phyloP scores from a whole-genome alignment of 495 filamentous ascomycete genomes.

The Aspergillus affinis region DNA sequence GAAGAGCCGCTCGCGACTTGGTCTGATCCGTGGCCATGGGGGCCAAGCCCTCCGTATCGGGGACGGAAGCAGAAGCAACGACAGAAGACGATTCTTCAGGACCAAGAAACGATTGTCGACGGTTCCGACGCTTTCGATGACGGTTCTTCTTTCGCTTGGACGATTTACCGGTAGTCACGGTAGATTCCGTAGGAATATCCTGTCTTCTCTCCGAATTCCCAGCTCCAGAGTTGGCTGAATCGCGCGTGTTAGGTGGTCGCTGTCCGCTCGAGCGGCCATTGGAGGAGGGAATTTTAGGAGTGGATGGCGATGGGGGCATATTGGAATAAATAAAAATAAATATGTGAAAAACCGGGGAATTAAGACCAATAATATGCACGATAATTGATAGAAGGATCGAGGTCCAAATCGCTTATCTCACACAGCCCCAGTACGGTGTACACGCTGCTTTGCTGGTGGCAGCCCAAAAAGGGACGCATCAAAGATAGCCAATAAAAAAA shows the following conservation, averaged over 20 bases:
- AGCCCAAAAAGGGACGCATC: conserved; percentile 1
- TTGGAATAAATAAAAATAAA: background rate
- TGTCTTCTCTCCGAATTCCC: conserved; percentile 9
- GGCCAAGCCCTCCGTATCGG: conserved; percentile 24
- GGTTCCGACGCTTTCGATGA: conserved; percentile 42
- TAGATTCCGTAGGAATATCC: conserved; percentile 25
- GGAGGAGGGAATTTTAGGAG: background rate
- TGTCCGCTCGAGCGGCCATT: conserved; percentile 11
- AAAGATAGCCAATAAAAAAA: background rate
- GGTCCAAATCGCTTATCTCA: conserved; percentile 4
- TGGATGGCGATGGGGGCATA: conserved; percentile 10
- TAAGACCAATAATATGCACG: background rate
- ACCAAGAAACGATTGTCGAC: conserved; percentile 39
- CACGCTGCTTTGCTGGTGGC: background rate
- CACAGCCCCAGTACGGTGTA: background rate
- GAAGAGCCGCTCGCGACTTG: conserved; percentile 29
- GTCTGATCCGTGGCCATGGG: conserved; percentile 31
- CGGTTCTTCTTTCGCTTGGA: conserved; percentile 42
- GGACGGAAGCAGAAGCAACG: conserved; percentile 19
- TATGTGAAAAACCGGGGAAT: background rate
- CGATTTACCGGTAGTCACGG: conserved; percentile 25
- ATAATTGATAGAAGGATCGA: conserved; percentile 2
- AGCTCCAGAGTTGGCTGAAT: conserved; percentile 3
- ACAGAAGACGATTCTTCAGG: conserved; percentile 30
- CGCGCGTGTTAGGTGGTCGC: conserved; percentile 9